Percentiles rank a stretch among this genome's conserved stretches.
Evolutionary conservation across 2,329 filamentous ascomycete genomes (phyloP).

Genomic region (Neoascochyta sp.): DNA sequence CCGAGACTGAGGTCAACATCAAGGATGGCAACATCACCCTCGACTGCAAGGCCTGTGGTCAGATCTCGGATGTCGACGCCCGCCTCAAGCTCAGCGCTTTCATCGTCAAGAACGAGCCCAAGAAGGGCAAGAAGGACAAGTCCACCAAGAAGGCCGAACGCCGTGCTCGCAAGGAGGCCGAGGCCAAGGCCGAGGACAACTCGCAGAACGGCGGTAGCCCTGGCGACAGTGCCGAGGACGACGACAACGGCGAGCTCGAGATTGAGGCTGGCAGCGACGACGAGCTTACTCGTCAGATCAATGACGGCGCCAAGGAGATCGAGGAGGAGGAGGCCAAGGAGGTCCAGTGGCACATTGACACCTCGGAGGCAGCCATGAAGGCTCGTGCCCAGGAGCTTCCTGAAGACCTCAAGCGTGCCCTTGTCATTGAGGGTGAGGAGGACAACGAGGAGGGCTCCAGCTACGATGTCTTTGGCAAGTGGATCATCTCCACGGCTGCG

Average conservation of each 20-base stretch:
- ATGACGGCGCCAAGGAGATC: slow-evolving; percentile 67
- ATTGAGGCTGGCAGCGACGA: slow-evolving; percentile 80
- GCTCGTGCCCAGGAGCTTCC: slow-evolving; percentile 90
- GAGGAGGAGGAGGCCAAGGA: slow-evolving; percentile 76
- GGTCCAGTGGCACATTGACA: slow-evolving; percentile 93
- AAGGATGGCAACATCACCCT: slow-evolving; percentile 89
- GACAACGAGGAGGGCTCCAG: slow-evolving; percentile 76
- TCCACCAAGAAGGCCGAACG: slow-evolving; percentile 83
- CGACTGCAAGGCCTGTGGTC: slow-evolving; percentile 98
- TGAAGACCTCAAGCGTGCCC: slow-evolving; percentile 88
- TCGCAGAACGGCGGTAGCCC: slow-evolving; percentile 57
- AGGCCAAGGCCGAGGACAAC: slow-evolving; percentile 53
- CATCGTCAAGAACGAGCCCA: slow-evolving; percentile 93
- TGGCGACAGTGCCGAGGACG: slow-evolving; percentile 63
- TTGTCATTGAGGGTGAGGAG: slow-evolving; percentile 78
- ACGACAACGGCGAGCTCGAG: slow-evolving; percentile 63
- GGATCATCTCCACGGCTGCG: slow-evolving; percentile 75
- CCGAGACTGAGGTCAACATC: slow-evolving; percentile 92
- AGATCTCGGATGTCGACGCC: slow-evolving; percentile 85
- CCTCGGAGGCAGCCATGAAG: slow-evolving; percentile 91
- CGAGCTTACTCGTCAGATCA: slow-evolving; percentile 77
- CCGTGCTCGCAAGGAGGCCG: slow-evolving; percentile 75
- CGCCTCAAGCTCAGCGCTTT: slow-evolving; percentile 95
- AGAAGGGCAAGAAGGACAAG: slow-evolving; percentile 96
- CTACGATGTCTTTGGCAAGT: slow-evolving; percentile 90